A percentile compares a stretch with the other conserved stretches of the same genome.
Evolutionary conservation across 257 asterid species (phyloP).

Genomic region (Sherardia arvensis): DNA sequence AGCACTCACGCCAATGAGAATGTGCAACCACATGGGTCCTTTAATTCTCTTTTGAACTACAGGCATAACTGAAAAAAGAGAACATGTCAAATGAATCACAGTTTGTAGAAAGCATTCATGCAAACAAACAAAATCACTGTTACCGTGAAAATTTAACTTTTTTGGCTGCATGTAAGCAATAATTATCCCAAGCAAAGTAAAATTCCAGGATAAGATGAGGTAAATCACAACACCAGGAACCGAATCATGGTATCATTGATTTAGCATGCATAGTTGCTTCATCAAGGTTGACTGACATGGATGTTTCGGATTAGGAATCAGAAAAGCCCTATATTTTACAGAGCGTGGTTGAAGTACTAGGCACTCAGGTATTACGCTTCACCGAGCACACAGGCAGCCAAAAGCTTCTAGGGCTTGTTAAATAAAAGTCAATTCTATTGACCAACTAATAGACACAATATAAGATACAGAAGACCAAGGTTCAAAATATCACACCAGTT

Average conservation of each 20-base stretch:
- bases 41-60: conserved; percentile 57
- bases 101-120: neutral
- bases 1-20: conserved; percentile 75
- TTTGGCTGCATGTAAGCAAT: neutral
- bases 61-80: conserved; percentile 65
- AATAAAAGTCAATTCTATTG: neutral
- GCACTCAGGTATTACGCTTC: too few species aligned
- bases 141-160: neutral
- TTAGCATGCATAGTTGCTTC: neutral
- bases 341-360: neutral
- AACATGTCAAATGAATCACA: conserved; percentile 6
- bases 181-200: neutral
- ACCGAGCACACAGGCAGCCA: neutral
- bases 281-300: neutral
- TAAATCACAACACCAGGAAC: too few species aligned
- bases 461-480: neutral
- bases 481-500: neutral
- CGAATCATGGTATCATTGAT: too few species aligned
- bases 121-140: neutral
- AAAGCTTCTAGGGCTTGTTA: neutral
- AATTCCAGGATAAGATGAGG: neutral
- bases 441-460: neutral
- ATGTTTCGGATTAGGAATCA: neutral
- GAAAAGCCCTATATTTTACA: neutral
- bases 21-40: conserved; percentile 94